Conservation (phyloP, 139 green algal genomes). For the Yamagishiella unicocca region DNA sequence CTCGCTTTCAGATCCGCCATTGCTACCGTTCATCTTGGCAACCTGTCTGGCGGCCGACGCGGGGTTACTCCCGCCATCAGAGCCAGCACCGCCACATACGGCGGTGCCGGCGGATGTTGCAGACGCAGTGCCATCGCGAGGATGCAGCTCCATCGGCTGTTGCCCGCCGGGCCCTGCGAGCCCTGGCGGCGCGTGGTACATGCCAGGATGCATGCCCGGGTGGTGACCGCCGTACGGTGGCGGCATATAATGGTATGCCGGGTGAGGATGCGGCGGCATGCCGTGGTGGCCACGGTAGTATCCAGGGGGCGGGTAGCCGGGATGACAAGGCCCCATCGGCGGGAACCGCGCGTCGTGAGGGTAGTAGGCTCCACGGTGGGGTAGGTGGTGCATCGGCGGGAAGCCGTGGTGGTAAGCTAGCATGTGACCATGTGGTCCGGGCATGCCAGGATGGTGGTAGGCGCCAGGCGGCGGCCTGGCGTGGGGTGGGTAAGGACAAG, state of each 20-base stretch:
- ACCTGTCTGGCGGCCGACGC: not conserved
- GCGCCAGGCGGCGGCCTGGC: not conserved
- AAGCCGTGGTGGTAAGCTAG: conserved; percentile 1
- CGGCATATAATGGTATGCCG: conserved; percentile 30
- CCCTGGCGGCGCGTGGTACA: conserved; percentile 8
- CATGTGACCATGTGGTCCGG: not conserved
- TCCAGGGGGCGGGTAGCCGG: conserved; percentile 19
- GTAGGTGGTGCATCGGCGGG: conserved; percentile 9
- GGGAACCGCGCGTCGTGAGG: conserved; percentile 1
- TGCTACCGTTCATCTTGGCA: not conserved
- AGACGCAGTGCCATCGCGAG: not conserved
- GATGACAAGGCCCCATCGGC: conserved; percentile 21
- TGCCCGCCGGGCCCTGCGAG: not conserved
- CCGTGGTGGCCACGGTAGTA: conserved; percentile 28
- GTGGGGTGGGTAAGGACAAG: conserved; percentile 1
- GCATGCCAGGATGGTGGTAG: conserved; percentile 27
- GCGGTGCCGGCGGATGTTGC: not conserved
- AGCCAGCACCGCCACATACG: not conserved
- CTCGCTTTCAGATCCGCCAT: conserved; percentile 15
- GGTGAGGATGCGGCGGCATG: conserved; percentile 6
- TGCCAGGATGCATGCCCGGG: conserved; percentile 33
- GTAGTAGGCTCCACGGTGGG: not conserved
- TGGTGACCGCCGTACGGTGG: conserved; percentile 2
- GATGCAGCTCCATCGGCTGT: not conserved
- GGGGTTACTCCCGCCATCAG: conserved; percentile 28